Evolutionary conservation across 1,284 basidiomycete genomes (phyloP), one percentile per base, ranked within the genome.

Genomic region (Ceratobasidium sp.): DNA sequence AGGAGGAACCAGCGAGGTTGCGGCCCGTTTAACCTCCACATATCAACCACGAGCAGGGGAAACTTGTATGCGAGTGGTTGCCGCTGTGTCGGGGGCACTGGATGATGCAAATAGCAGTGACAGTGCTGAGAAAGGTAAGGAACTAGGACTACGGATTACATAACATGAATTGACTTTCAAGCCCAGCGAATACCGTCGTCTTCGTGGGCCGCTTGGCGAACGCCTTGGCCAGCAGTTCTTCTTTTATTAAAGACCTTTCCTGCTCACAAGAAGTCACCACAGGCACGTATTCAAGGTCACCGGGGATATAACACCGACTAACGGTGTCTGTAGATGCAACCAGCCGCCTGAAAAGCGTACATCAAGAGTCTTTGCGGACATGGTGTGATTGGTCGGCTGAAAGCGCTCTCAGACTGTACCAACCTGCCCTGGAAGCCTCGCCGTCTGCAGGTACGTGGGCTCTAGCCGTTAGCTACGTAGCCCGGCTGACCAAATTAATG

Each of bases 371-470:
- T 8, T 82, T 90, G 76, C 82, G 85, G 69, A 83, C 82, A 44
- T 92, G 91, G 91, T 85, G 85, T 79, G 81, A 82, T 25, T 78
- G 83, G 64, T 83, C 85, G 6, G 83, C 90, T 17, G 82, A 83
- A 51, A 80, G 79, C 25, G 82, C 79, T 7, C 65, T 79, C 22
- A 44, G 51, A 40, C 46, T 70, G 43, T 69, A 79, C 68, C 59
- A 66, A 61, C 56, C 67, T 29, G 29, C 56, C 64, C 40, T 77
- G 25, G 59, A 51, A 40, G 67, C 56, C 29, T 59, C 59, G 40
- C 34, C 75, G 22, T 64, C 52, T n/a, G 25, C 43, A 51, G 57
- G 62, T 77, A 43, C 15, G 57, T 51, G 19, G 67, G 40, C 25
- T 29, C 13, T n/a, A n/a, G 17, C 19, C 34, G 34, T 32, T 15